phyloP scores from a whole-genome alignment of 768 basidiomycete genomes.

The Leccinum longicurvipes region DNA sequence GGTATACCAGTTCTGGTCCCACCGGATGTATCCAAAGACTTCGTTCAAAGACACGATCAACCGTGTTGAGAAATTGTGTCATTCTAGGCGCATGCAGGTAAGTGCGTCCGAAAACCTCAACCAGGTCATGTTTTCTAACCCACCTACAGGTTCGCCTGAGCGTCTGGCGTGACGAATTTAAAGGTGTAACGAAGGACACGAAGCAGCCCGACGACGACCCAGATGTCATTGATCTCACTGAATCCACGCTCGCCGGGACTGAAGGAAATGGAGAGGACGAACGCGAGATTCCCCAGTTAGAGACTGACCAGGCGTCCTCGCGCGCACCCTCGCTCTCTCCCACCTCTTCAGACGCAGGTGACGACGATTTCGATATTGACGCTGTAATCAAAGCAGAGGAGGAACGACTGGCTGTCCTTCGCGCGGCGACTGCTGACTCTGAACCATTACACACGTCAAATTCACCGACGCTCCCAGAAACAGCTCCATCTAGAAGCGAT shows the following conservation, averaged over 20 bases:
- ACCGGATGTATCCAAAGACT: constrained; percentile 85
- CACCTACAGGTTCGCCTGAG: constrained; percentile 58
- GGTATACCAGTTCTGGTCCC: constrained; percentile 93
- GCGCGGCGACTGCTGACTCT: constrained; percentile 7
- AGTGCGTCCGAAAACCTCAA: constrained; percentile 15
- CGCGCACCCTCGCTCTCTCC: constrained; percentile 39
- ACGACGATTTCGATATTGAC: constrained; percentile 52
- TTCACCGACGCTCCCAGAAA: constrained; percentile 5
- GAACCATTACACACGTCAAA: background rate
- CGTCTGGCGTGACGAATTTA: constrained; percentile 75
- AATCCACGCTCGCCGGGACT: constrained; percentile 24
- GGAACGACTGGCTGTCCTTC: constrained; percentile 29
- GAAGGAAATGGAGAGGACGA: constrained; percentile 20
- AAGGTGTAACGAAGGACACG: constrained; percentile 39
- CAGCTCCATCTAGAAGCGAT: constrained; percentile 5
- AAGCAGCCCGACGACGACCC: constrained; percentile 16
- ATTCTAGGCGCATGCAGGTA: constrained; percentile 83
- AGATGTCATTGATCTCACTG: constrained; percentile 32
- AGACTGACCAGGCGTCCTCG: constrained; percentile 33
- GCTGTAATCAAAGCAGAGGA: constrained; percentile 48
- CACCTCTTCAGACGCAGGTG: constrained; percentile 39
- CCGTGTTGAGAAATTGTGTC: constrained; percentile 85
- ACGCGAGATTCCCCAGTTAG: constrained; percentile 3
- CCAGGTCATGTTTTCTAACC: constrained; percentile 1
- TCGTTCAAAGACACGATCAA: constrained; percentile 84